Evolutionary conservation across 1,139 yeast genomes (phyloP).

Genomic region (Geotrichum candidum): DNA sequence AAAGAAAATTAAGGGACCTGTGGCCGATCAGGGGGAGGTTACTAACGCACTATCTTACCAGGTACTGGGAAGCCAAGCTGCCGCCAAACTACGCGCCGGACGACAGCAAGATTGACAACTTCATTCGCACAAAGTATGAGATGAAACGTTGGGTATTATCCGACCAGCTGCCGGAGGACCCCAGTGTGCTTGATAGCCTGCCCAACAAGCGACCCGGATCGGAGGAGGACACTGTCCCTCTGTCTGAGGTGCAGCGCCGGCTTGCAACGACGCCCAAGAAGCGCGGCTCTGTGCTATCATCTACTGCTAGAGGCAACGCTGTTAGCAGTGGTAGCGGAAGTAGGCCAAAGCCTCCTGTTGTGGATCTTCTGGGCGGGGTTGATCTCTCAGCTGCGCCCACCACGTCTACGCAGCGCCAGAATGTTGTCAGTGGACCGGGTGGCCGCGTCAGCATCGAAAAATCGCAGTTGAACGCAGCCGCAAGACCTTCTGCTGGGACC

Average conservation of each 20-base stretch:
- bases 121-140: conserved; percentile 86
- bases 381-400: not conserved
- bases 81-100: conserved; percentile 72
- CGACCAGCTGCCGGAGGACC: conserved; percentile 48
- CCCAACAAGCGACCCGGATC: not conserved
- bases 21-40: not conserved
- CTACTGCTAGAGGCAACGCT: not conserved
- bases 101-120: conserved; percentile 78
- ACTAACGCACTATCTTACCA: conserved; percentile 3
- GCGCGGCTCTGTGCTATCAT: not conserved
- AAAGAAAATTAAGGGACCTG: not conserved
- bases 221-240: conserved; percentile 18
- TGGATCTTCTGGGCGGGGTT: not conserved
- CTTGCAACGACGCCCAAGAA: conserved; percentile 9
- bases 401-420: not conserved
- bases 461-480: not conserved
- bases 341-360: not conserved
- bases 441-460: not conserved
- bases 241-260: conserved; percentile 26
- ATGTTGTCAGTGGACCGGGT: not conserved
- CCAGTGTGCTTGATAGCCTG: conserved; percentile 38
- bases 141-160: conserved; percentile 74
- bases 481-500: not conserved
- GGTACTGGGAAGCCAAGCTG: conserved; percentile 72
- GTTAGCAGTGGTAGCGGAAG: not conserved